Percentiles rank a stretch among this genome's conserved stretches.
These are phyloP conservation scores for Acephala macrosclerotiorum DNA, from an alignment of 2,329 filamentous ascomycete species.

Conservation along the genomic window DNA sequence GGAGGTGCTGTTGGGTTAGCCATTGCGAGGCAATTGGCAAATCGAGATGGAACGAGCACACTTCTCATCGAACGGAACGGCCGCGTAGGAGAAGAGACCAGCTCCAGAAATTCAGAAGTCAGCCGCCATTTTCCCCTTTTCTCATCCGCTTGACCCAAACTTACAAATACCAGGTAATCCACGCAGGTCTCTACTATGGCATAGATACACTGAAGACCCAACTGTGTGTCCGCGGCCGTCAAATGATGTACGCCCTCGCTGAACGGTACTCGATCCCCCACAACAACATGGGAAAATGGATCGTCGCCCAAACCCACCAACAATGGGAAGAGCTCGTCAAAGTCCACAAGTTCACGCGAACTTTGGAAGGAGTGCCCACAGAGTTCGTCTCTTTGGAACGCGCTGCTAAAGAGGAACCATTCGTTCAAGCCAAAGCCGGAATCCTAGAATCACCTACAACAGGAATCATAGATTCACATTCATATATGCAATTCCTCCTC, in stretches of 20 bases:
- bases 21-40: constrained; percentile 68
- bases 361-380: constrained; percentile 67
- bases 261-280: constrained; percentile 70
- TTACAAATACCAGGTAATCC: constrained; percentile 74
- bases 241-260: constrained; percentile 83
- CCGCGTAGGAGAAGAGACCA: constrained; percentile 72
- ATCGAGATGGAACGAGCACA: constrained; percentile 65
- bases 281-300: constrained; percentile 87
- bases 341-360: constrained; percentile 54
- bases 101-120: constrained; percentile 73
- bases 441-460: constrained; percentile 86
- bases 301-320: constrained; percentile 81
- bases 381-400: constrained; percentile 72
- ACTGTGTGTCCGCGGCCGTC: constrained; percentile 80
- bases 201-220: constrained; percentile 77
- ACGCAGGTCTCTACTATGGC: constrained; percentile 81
- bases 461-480: constrained; percentile 89
- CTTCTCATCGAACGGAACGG: constrained; percentile 72
- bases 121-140: neutral
- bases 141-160: neutral
- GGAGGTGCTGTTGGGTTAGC: constrained; percentile 74
- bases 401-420: constrained; percentile 72
- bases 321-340: constrained; percentile 61
- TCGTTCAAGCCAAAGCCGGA: constrained; percentile 74
- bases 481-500: constrained; percentile 81